These are phyloP conservation scores for Verticillium nonalfalfae DNA, from an alignment of 2,329 filamentous ascomycete genomes.

Conservation along the genomic window DNA sequence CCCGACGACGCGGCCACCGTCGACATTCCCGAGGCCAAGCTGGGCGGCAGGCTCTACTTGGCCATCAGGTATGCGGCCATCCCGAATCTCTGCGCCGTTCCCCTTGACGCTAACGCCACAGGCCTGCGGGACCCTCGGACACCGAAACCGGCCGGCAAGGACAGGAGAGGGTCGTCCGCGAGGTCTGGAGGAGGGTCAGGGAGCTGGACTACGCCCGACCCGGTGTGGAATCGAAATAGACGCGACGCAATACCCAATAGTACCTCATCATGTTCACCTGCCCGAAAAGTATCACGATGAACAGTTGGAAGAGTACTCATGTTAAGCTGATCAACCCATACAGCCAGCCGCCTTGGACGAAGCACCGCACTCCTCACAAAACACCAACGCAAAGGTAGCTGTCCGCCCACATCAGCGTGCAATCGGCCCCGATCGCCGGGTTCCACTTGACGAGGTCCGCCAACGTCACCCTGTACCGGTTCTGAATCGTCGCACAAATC, in stretches of 20 bases:
- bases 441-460: slow-evolving; percentile 6
- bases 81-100: not conserved
- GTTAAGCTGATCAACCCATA: too few relatives aligned
- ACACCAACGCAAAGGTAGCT: slow-evolving; percentile 6
- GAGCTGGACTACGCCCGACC: slow-evolving; percentile 62
- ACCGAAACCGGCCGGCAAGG: slow-evolving; percentile 58
- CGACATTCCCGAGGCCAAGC: slow-evolving; percentile 49
- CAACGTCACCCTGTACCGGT: not conserved
- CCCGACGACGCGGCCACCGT: slow-evolving; percentile 50
- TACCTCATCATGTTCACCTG: too few relatives aligned
- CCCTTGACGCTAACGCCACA: slow-evolving; percentile 17
- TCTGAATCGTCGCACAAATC: slow-evolving; percentile 5
- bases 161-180: slow-evolving; percentile 64
- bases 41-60: slow-evolving; percentile 66
- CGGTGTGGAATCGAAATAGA: slow-evolving; percentile 32
- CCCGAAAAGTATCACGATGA: too few relatives aligned
- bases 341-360: too few relatives aligned
- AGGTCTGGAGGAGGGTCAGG: slow-evolving; percentile 65
- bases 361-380: too few relatives aligned
- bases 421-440: slow-evolving; percentile 13
- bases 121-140: slow-evolving; percentile 56
- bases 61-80: slow-evolving; percentile 49
- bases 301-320: too few relatives aligned
- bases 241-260: not conserved
- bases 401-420: slow-evolving; percentile 12